Evolutionary conservation across 148 eudicot genomes (phyloP), one percentile per base, ranked within the genome.

Genomic region (Fagopyrum esculentum): DNA sequence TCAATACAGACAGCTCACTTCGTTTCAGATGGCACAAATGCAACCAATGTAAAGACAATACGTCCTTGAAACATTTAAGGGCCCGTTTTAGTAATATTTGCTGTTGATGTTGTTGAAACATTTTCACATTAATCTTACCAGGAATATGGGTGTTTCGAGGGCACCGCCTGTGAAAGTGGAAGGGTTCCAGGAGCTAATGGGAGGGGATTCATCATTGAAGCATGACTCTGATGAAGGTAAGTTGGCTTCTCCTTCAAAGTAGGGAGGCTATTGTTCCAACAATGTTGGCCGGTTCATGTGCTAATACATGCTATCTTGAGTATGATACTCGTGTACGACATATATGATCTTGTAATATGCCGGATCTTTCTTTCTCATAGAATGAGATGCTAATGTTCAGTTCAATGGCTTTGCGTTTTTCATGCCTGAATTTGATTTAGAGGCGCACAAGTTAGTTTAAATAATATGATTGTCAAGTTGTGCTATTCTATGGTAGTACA

Each of bases 161-260:
- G 97, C 97, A 80, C 98, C 88, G 17, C 98, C 97, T 9, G 97
- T 95, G 77, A 95, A 95, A 79, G 98, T 95, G 17, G 98, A 95
- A 85, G 98, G 96, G 52, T 95, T 95, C 81, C 88, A 85, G 76
- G 97, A 95, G 81, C 79, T 95, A 86, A 91, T 95, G 96, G 97
- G 96, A 61, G 96, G 98, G 77, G 97, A 95, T 86, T 59, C 89
- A 75, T 85, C 97, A 40, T 70, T 84, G 72, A 95, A 92, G 85
- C 98, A 88, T 81, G 92, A 87, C 72, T 74, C 88, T 0, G 95
- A 90, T 56, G 98, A 92, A 73, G 90, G 83, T 81, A 91, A 90
- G 78, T 79, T 92, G 72, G 86, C 90, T 72, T 89, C 97, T 46
- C 94, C 97, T 60, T 80, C 90, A 40, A 89, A 92, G 80, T 90